Evolutionary conservation across 2,329 filamentous ascomycete species (phyloP), one percentile per base, ranked within the genome.

Genomic region (Colletotrichum magnum): DNA sequence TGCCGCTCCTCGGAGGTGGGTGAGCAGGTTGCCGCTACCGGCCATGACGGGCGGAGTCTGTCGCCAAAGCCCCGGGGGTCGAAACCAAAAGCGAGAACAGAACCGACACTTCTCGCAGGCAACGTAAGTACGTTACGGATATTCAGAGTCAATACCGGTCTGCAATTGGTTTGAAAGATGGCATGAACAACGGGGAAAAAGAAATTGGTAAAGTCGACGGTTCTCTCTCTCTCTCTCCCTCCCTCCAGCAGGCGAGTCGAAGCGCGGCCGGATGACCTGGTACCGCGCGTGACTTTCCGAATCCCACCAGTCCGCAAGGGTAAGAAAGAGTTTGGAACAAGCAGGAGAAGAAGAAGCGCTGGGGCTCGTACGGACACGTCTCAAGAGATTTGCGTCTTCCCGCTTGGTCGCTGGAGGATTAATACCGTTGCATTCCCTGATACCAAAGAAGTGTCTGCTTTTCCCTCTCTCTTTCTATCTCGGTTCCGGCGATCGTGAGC

Each of bases 1-100:
- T 53, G 81, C 65, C 16, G 82, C 51, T 70, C 84, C 86, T 54
- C 86, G 83, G 58, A 85, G 56, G 71, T 80, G 77, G 52, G 75
- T 79, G 61, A 79, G 74, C 68, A 79, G 6, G 39, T 60, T 71
- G 62, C 70, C 68, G 68, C 57, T 53, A 54, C 65, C 58, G 24
- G 71, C 59, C 71, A 72, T 72, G 58, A 21, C 41, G 15, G 43
- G 18, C 32, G 56, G 10, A 47, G 36, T 39, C 51, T 21, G 43
- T 24, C 28, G 24, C 39, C 28, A 18, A 41, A 18, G 59, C 39
- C 18, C 41, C 3, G 6, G 18, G 18, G n/a, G n/a, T 12, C 10
- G 26, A 58, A 47, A 36, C 63, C 62, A 63, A 67, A 51, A 67
- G 62, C 67, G 63, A 67, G 41, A 15, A 43, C 4, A 43, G 16